Evolutionary conservation across 169 alveolate species (phyloP).

Genomic region (Sarcocystis neurona): DNA sequence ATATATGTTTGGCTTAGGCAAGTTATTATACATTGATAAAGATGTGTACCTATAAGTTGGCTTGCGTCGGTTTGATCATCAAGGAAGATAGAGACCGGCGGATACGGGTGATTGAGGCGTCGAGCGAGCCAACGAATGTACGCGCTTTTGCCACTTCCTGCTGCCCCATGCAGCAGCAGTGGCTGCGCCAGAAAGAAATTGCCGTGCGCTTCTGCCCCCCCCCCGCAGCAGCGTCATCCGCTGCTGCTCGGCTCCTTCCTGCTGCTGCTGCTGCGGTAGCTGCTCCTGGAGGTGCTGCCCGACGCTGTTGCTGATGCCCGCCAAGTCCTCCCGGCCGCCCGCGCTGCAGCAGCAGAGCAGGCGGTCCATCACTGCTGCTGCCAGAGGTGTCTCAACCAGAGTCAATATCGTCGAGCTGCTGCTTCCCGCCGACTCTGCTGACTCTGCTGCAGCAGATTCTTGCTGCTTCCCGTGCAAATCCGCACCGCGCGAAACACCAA

Average conservation of each 20-base stretch:
- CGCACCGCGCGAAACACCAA: too few relatives aligned
- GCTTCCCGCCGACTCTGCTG: neutral
- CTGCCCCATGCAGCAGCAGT: slow-evolving; percentile 55
- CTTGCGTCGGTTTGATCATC: slow-evolving; percentile 62
- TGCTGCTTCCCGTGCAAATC: too few relatives aligned
- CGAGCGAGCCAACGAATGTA: slow-evolving; percentile 51
- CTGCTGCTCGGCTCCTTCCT: slow-evolving; percentile 9
- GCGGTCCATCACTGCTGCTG: neutral
- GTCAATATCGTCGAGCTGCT: neutral
- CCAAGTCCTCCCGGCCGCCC: too few relatives aligned
- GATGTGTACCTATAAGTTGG: slow-evolving; percentile 53
- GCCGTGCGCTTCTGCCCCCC: neutral
- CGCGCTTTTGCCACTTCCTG: slow-evolving; percentile 54
- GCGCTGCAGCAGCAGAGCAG: slow-evolving; percentile 22
- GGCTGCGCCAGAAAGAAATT: slow-evolving; percentile 43
- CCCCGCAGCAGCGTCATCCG: neutral
- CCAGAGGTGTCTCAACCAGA: neutral
- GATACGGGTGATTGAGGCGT: neutral
- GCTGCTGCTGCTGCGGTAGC: neutral
- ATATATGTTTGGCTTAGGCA: too few relatives aligned
- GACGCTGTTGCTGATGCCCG: too few relatives aligned
- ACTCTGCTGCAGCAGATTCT: neutral
- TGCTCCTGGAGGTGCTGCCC: too few relatives aligned
- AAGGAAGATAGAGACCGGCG: slow-evolving; percentile 50
- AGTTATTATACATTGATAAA: too few relatives aligned